phyloP scores from a whole-genome alignment of 192 early-diverging fungal genomes.

The Dissophora globulifera region DNA sequence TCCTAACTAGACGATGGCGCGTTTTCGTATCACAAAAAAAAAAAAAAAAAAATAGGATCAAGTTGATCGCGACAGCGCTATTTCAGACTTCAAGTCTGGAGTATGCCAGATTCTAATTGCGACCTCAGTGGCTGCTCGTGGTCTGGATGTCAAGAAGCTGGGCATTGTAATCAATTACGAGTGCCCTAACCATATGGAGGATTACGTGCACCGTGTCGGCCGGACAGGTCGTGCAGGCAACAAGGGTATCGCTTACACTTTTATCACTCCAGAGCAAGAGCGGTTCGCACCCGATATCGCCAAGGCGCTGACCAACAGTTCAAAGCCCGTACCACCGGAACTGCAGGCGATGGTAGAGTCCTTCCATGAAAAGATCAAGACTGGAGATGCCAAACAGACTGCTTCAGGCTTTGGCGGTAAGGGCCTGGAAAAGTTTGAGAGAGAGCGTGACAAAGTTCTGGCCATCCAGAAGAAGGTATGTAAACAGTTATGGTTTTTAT shows the following conservation, averaged over 20 bases:
- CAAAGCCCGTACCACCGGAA: slow-evolving; percentile 76
- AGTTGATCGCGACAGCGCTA: slow-evolving; percentile 90
- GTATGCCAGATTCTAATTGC: slow-evolving; percentile 92
- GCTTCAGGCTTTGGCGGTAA: slow-evolving; percentile 95
- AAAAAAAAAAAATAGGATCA: too few species aligned
- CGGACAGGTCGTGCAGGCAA: slow-evolving; percentile 98
- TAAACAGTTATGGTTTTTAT: not conserved
- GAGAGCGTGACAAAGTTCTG: slow-evolving; percentile 89
- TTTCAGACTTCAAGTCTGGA: slow-evolving; percentile 94
- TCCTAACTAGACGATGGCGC: too few species aligned
- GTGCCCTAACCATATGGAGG: slow-evolving; percentile 97
- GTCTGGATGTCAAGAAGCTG: slow-evolving; percentile 94
- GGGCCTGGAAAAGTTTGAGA: slow-evolving; percentile 93
- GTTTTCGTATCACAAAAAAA: too few species aligned
- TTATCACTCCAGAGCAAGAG: slow-evolving; percentile 95
- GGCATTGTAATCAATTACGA: slow-evolving; percentile 97
- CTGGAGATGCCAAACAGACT: slow-evolving; percentile 74
- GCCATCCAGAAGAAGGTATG: slow-evolving; percentile 88
- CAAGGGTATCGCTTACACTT: slow-evolving; percentile 96
- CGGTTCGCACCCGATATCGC: slow-evolving; percentile 91
- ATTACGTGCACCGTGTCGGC: slow-evolving; percentile 98
- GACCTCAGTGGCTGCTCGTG: slow-evolving; percentile 96
- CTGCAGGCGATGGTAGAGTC: slow-evolving; percentile 82
- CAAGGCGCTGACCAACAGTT: slow-evolving; percentile 87
- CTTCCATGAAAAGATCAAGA: slow-evolving; percentile 83